Conservation (phyloP, 495 filamentous ascomycete species). For the Collariella sp. region DNA sequence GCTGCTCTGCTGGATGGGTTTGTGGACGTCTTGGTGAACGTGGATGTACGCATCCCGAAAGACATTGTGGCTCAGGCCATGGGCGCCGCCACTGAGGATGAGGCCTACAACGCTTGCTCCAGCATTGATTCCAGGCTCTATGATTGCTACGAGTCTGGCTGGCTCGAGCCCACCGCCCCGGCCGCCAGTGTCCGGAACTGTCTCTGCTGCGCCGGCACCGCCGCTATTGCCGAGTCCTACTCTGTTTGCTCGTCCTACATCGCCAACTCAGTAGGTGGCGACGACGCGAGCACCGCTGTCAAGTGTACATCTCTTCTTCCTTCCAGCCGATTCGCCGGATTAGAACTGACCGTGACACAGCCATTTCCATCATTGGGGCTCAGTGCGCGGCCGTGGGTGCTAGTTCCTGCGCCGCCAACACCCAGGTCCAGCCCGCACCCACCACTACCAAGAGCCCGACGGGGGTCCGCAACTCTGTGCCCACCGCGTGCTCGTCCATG, state of each 20-base stretch:
- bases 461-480: neutral
- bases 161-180: constrained; percentile 9
- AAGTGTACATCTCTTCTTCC: neutral
- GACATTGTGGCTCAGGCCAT: neutral
- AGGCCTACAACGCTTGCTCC: constrained; percentile 13
- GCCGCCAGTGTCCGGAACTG: constrained; percentile 7
- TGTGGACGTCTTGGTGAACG: constrained; percentile 11
- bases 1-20: constrained; percentile 8
- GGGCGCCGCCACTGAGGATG: neutral
- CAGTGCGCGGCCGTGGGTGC: neutral
- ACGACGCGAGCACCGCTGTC: constrained; percentile 3
- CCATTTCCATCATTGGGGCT: neutral
- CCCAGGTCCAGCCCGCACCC: too few relatives aligned
- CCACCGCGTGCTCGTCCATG: constrained; percentile 15
- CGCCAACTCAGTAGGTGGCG: neutral
- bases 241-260: constrained; percentile 22
- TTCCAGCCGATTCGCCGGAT: neutral
- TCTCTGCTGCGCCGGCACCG: constrained; percentile 16
- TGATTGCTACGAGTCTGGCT: constrained; percentile 9
- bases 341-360: neutral
- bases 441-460: neutral
- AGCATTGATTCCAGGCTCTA: constrained; percentile 12
- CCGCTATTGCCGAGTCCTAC: constrained; percentile 11
- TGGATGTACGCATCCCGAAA: neutral
- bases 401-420: too few relatives aligned